Evolutionary conservation across 163 green algal species (phyloP).

Genomic region (Prototheca wickerhamii): DNA sequence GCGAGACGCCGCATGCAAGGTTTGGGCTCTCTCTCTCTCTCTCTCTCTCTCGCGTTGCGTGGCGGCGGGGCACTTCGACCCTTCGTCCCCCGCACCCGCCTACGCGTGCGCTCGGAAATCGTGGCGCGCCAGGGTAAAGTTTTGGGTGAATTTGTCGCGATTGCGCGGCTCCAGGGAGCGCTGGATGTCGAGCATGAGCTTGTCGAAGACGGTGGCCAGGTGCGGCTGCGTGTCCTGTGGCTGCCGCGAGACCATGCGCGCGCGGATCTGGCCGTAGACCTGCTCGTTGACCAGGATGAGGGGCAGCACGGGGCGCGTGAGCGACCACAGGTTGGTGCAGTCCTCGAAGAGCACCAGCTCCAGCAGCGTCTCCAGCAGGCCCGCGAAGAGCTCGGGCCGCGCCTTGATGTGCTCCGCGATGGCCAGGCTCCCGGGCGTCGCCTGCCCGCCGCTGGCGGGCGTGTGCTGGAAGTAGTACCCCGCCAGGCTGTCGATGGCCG

Average conservation of each 20-base stretch:
- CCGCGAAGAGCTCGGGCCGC: constrained; percentile 38
- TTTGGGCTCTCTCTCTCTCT: no score
- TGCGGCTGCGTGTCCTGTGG: constrained; percentile 57
- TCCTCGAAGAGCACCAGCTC: constrained; percentile 99
- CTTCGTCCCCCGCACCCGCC: no score
- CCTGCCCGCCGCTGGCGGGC: constrained; percentile 7
- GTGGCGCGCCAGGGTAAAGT: constrained; percentile 88
- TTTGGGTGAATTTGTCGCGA: constrained; percentile 96
- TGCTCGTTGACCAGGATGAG: constrained; percentile 93
- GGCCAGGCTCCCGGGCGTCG: constrained; percentile 17
- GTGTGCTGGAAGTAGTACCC: constrained; percentile 83
- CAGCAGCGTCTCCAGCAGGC: constrained; percentile 74
- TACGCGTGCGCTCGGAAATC: constrained; percentile 83
- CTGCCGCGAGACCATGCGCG: constrained; percentile 41
- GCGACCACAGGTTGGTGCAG: constrained; percentile 93
- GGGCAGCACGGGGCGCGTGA: constrained; percentile 88
- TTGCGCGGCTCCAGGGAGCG: constrained; percentile 91
- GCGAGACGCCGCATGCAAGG: no score
- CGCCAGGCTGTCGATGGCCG: constrained; percentile 85
- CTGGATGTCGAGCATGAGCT: constrained; percentile 87
- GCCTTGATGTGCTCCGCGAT: constrained; percentile 59
- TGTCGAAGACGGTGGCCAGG: constrained; percentile 73
- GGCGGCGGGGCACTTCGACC: no score
- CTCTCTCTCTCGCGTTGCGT: no score
- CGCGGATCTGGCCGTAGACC: constrained; percentile 54